Evolutionary conservation across 1,284 basidiomycete species (phyloP).

Genomic region (Megacollybia platyphylla): DNA sequence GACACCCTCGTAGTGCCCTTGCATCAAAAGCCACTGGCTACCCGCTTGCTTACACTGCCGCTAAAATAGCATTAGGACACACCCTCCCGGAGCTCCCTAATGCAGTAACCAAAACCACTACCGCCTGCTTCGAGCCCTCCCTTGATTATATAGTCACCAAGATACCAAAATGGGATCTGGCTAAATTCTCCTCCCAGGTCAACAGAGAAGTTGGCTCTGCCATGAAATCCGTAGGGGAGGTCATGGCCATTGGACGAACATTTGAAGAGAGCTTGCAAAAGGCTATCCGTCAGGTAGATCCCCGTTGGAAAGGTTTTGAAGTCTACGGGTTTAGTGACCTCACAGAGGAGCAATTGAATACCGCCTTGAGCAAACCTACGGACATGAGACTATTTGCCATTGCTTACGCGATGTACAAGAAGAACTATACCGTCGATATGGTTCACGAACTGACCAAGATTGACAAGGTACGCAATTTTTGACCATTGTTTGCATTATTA

Average conservation of each 20-base stretch:
- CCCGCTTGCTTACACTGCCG: constrained; percentile 97
- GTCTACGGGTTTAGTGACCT: constrained; percentile 35
- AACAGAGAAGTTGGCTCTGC: constrained; percentile 92
- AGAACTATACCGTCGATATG: constrained; percentile 82
- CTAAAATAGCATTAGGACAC: constrained; percentile 98
- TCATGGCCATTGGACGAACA: constrained; percentile 99
- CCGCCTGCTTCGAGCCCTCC: constrained; percentile 99
- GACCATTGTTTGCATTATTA: not conserved
- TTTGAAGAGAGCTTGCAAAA: constrained; percentile 99
- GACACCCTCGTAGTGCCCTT: constrained; percentile 50
- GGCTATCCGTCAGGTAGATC: constrained; percentile 95
- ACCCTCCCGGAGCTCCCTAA: constrained; percentile 97
- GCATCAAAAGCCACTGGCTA: constrained; percentile 99
- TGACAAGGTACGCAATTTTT: constrained; percentile 55
- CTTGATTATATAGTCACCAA: constrained; percentile 99
- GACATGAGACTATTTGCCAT: constrained; percentile 95
- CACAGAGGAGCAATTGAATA: constrained; percentile 75
- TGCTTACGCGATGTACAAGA: constrained; percentile 94
- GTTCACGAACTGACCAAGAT: constrained; percentile 95
- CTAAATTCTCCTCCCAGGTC: constrained; percentile 92
- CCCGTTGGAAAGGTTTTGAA: constrained; percentile 75
- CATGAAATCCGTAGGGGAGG: constrained; percentile 99
- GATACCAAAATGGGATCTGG: constrained; percentile 99
- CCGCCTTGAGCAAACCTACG: constrained; percentile 65
- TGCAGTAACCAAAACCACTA: constrained; percentile 98